Conservation (phyloP, 2,329 filamentous ascomycete genomes). For the Parastagonospora avenae region DNA sequence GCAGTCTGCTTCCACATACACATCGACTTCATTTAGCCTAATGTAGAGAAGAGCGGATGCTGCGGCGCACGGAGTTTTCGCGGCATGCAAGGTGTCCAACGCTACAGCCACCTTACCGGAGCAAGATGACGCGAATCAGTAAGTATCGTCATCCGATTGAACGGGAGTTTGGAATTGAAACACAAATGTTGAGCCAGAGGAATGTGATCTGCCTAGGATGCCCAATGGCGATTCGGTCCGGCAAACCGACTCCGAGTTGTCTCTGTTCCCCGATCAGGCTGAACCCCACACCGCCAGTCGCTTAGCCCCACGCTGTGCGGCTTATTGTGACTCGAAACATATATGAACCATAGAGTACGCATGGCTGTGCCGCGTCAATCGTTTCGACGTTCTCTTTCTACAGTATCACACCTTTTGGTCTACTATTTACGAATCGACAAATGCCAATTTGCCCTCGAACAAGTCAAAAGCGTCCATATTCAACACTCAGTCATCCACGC, state of each 20-base stretch:
- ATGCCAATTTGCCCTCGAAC: neutral
- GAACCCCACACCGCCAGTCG: constrained; percentile 39
- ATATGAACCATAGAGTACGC: constrained; percentile 26
- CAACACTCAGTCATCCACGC: too few species aligned
- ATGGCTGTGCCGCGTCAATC: neutral
- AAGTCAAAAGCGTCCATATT: too few species aligned
- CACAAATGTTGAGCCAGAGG: constrained; percentile 5
- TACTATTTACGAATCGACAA: neutral
- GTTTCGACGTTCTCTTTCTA: constrained; percentile 1
- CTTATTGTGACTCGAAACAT: constrained; percentile 27
- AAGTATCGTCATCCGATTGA: neutral
- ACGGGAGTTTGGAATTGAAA: constrained; percentile 1
- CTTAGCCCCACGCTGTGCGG: constrained; percentile 40
- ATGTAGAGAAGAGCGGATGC: too few species aligned
- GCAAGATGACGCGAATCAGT: constrained; percentile 5
- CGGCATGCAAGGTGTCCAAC: neutral
- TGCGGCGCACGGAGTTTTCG: too few species aligned
- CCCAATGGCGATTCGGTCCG: constrained; percentile 42
- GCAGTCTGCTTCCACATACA: too few species aligned
- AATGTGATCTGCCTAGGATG: constrained; percentile 9
- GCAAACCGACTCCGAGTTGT: constrained; percentile 36
- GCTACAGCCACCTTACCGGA: too few species aligned
- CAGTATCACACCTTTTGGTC: constrained; percentile 3
- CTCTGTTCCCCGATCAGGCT: constrained; percentile 27
- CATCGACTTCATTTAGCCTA: too few species aligned